Percentiles rank a stretch among this genome's conserved stretches.
phyloP scores from a whole-genome alignment of 495 filamentous ascomycete species.

The Talaromyces thailandensis region DNA sequence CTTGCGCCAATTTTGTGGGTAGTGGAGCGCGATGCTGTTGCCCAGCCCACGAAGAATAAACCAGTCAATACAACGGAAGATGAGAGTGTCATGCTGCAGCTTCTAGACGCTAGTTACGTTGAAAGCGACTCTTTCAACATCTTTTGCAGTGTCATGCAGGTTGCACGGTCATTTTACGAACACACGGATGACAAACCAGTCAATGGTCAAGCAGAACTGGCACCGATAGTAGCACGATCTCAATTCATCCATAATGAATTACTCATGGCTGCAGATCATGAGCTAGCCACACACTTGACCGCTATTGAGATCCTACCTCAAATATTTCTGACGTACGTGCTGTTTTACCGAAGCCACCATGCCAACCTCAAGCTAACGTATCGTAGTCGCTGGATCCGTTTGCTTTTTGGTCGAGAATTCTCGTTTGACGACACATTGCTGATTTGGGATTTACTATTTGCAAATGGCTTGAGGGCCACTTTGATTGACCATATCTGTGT shows the following conservation, averaged over 20 bases:
- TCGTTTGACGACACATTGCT: conserved; percentile 72
- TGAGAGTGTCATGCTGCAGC: conserved; percentile 46
- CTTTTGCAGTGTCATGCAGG: conserved; percentile 80
- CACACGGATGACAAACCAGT: conserved; percentile 32
- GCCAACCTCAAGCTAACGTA: background rate
- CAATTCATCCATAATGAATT: conserved; percentile 76
- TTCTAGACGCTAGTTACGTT: conserved; percentile 61
- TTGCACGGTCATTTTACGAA: conserved; percentile 82
- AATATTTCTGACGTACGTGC: conserved; percentile 83
- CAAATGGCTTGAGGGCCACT: conserved; percentile 72
- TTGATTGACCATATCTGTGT: conserved; percentile 84
- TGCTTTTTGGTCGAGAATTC: conserved; percentile 91
- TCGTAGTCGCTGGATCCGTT: conserved; percentile 79
- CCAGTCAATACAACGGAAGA: conserved; percentile 15
- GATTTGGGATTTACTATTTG: conserved; percentile 89
- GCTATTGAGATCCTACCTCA: conserved; percentile 89
- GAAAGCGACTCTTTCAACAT: conserved; percentile 89
- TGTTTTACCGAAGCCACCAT: background rate
- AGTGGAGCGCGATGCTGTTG: conserved; percentile 71
- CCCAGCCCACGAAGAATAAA: conserved; percentile 19
- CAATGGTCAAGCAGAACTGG: conserved; percentile 39
- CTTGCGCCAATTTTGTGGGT: conserved; percentile 88
- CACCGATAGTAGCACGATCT: conserved; percentile 79
- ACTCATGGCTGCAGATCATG: conserved; percentile 67
- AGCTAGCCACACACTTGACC: conserved; percentile 72